Evolutionary conservation across 139 green algal genomes (phyloP).

Genomic region (Auxenochlorella pyrenoidosa): DNA sequence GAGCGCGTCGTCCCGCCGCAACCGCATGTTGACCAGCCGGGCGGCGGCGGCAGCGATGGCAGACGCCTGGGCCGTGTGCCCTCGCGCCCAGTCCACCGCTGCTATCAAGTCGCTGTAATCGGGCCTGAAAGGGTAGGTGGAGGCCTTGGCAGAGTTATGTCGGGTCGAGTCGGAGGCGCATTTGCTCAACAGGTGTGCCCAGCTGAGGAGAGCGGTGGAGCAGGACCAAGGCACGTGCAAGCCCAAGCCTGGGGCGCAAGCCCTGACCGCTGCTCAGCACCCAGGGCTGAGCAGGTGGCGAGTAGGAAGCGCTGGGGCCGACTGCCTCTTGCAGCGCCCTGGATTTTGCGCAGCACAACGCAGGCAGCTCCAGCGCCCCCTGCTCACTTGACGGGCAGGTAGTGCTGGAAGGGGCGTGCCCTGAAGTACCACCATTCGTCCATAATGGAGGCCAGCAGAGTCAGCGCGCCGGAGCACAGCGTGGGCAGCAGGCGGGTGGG

Average conservation of each 20-base stretch:
- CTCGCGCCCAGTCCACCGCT: neutral
- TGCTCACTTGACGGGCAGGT: conserved; percentile 5
- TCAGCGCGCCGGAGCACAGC: neutral
- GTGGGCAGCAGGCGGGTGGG: neutral
- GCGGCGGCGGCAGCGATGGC: neutral
- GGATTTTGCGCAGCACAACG: too few relatives aligned
- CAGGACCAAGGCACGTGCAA: too few relatives aligned
- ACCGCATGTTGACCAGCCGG: neutral
- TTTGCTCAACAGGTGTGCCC: too few relatives aligned
- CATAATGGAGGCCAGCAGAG: neutral
- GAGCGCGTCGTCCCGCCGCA: neutral
- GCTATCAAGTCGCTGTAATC: neutral
- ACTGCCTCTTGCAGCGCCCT: too few relatives aligned
- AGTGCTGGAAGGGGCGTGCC: neutral
- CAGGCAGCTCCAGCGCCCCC: neutral
- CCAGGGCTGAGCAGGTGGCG: too few relatives aligned
- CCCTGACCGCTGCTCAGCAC: too few relatives aligned
- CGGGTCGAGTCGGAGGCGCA: too few relatives aligned
- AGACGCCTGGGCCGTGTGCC: neutral
- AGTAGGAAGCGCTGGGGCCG: too few relatives aligned
- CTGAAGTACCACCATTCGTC: neutral
- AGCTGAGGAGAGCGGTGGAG: too few relatives aligned
- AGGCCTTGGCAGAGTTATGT: too few relatives aligned
- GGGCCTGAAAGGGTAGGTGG: neutral
- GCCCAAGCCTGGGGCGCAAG: too few relatives aligned